Conservation (phyloP, 805 yeast species). For the Myxozyma mucilagina region DNA sequence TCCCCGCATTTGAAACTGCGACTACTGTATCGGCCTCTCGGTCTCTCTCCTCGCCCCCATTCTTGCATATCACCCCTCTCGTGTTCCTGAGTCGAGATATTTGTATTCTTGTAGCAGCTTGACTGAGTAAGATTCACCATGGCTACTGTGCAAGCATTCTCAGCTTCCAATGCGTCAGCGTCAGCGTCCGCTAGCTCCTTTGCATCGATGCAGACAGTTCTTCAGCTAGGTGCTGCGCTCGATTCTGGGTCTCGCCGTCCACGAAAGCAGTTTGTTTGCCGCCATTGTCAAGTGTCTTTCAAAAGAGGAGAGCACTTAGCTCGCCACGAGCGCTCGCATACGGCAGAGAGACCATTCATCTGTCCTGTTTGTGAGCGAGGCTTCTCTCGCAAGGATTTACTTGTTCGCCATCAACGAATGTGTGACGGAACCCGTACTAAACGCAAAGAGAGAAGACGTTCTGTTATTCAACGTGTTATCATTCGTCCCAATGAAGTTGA, state of each 20-base stretch:
- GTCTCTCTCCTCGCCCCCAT: neutral
- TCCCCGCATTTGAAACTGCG: no score
- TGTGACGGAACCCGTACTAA: slow-evolving; percentile 11
- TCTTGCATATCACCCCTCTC: neutral
- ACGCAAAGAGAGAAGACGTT: slow-evolving; percentile 14
- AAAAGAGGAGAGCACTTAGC: slow-evolving; percentile 47
- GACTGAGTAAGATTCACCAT: neutral
- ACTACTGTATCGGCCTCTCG: no score
- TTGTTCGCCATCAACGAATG: slow-evolving; percentile 26
- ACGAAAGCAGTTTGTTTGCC: slow-evolving; percentile 14
- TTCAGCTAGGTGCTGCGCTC: slow-evolving; percentile 11
- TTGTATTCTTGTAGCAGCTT: no score
- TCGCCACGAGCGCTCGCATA: slow-evolving; percentile 70
- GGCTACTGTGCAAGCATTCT: slow-evolving; percentile 8
- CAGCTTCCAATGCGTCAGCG: slow-evolving; percentile 12
- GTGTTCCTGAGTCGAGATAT: neutral
- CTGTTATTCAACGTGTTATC: slow-evolving; percentile 13
- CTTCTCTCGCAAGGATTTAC: slow-evolving; percentile 28
- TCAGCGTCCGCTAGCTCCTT: slow-evolving; percentile 6
- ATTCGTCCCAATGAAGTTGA: slow-evolving; percentile 12
- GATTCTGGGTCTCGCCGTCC: slow-evolving; percentile 11
- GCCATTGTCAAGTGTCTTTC: slow-evolving; percentile 15
- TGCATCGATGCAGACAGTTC: slow-evolving; percentile 18
- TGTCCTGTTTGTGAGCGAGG: slow-evolving; percentile 30
- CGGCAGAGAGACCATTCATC: slow-evolving; percentile 71